Conservation (phyloP, 306 rosid genomes). For the Astragalus membranaceus region DNA sequence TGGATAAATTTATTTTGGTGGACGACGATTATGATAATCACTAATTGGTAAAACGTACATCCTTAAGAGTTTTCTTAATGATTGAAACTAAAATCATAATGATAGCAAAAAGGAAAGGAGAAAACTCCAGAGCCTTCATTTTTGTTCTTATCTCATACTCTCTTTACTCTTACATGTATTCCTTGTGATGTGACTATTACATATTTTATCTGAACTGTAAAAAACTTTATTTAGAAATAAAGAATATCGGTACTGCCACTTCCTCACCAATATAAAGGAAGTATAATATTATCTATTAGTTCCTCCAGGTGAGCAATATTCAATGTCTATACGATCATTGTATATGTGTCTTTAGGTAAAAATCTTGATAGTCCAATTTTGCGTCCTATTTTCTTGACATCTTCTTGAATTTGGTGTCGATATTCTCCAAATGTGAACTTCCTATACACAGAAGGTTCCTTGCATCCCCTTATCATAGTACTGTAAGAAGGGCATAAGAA, state of each 20-base stretch:
- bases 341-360: slow-evolving; percentile 20
- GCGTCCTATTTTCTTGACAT: slow-evolving; percentile 61
- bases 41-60: background rate
- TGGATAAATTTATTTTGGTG: background rate
- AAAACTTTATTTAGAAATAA: background rate
- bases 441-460: slow-evolving; percentile 60
- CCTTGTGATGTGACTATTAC: background rate
- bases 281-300: background rate
- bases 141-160: background rate
- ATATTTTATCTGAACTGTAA: background rate
- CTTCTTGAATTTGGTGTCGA: slow-evolving; percentile 63
- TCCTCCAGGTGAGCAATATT: background rate
- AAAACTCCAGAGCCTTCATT: background rate
- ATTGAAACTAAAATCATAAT: slow-evolving; percentile 1
- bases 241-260: background rate
- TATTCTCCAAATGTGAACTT: slow-evolving; percentile 78
- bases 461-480: slow-evolving; percentile 58
- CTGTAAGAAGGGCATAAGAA: slow-evolving; percentile 84
- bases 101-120: background rate
- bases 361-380: slow-evolving; percentile 78
- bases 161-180: background rate
- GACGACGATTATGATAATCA: background rate
- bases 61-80: too few species aligned
- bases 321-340: slow-evolving; percentile 2
- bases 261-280: background rate